These are phyloP conservation scores for Nakaseomyces uthaithaninus DNA, from an alignment of 1,139 yeast genomes.

Conservation along the genomic window DNA sequence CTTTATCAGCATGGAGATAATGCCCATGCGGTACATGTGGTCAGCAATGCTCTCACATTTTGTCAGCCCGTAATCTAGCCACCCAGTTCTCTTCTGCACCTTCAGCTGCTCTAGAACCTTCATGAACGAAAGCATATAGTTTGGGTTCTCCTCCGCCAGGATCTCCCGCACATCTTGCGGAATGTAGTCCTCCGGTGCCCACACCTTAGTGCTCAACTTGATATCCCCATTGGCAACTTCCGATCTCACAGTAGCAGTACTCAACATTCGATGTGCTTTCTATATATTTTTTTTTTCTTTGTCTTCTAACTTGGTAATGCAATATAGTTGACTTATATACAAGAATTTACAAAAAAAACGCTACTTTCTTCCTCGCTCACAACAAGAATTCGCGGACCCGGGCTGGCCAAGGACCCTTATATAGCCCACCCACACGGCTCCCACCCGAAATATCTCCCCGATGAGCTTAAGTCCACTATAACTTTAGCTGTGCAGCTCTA, in stretches of 20 bases:
- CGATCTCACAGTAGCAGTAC: not conserved
- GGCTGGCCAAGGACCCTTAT: too few species aligned
- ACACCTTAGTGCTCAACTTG: conserved; percentile 10
- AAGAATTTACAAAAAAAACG: too few species aligned
- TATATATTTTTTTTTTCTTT: too few species aligned
- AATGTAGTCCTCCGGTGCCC: conserved; percentile 30
- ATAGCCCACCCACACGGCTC: too few species aligned
- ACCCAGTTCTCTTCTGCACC: conserved; percentile 82
- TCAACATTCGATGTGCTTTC: not conserved
- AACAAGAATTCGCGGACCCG: too few species aligned
- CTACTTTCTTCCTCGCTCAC: too few species aligned
- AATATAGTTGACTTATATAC: too few species aligned
- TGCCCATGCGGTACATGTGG: conserved; percentile 95
- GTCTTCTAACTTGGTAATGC: too few species aligned
- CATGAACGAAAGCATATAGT: conserved; percentile 60
- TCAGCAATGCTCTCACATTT: conserved; percentile 72
- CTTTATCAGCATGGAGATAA: conserved; percentile 69
- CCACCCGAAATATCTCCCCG: too few species aligned
- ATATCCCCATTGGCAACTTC: conserved; percentile 1
- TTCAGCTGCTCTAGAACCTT: conserved; percentile 71
- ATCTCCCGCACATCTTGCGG: conserved; percentile 21
- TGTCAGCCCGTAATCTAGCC: conserved; percentile 72
- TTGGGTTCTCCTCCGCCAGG: conserved; percentile 22
- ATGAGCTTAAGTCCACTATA: not conserved
- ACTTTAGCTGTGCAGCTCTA: too few species aligned